Evolutionary conservation across 345 rosid genomes (phyloP).

Genomic region (Odontarrhena argentea): DNA sequence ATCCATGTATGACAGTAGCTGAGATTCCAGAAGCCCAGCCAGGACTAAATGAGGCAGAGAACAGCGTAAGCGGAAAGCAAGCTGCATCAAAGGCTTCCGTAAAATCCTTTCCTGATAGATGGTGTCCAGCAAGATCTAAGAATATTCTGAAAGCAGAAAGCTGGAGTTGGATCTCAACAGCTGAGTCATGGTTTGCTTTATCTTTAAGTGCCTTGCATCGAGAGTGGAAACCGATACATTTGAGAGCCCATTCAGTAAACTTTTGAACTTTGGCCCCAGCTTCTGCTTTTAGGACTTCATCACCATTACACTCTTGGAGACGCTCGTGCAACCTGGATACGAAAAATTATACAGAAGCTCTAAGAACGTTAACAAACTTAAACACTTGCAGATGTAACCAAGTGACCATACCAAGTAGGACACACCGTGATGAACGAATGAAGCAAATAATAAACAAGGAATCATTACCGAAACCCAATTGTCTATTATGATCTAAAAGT

Average conservation of each 20-base stretch:
- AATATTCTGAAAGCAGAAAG: constrained; percentile 89
- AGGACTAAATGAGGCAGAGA: constrained; percentile 88
- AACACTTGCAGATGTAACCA: constrained; percentile 16
- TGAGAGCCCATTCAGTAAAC: constrained; percentile 96
- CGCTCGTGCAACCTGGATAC: constrained; percentile 86
- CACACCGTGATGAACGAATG: neutral
- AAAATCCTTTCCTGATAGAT: constrained; percentile 94
- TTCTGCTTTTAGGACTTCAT: constrained; percentile 87
- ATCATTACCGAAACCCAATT: neutral
- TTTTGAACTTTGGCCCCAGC: constrained; percentile 94
- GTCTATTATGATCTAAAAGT: neutral
- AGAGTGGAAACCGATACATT: constrained; percentile 90
- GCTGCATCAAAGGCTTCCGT: constrained; percentile 99
- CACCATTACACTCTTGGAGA: constrained; percentile 90
- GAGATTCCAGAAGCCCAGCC: constrained; percentile 97
- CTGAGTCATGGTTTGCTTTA: constrained; percentile 63
- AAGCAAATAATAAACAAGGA: neutral
- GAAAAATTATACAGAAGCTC: neutral
- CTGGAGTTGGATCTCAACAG: constrained; percentile 88
- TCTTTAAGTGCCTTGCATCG: constrained; percentile 72
- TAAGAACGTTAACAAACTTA: neutral
- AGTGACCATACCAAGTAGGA: neutral
- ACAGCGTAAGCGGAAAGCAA: constrained; percentile 91
- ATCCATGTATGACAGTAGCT: constrained; percentile 81
- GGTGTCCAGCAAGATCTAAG: constrained; percentile 85